A percentile compares a stretch with the other conserved stretches of the same genome.
phyloP scores from a whole-genome alignment of 768 basidiomycete species.

The Amanita muscaria region DNA sequence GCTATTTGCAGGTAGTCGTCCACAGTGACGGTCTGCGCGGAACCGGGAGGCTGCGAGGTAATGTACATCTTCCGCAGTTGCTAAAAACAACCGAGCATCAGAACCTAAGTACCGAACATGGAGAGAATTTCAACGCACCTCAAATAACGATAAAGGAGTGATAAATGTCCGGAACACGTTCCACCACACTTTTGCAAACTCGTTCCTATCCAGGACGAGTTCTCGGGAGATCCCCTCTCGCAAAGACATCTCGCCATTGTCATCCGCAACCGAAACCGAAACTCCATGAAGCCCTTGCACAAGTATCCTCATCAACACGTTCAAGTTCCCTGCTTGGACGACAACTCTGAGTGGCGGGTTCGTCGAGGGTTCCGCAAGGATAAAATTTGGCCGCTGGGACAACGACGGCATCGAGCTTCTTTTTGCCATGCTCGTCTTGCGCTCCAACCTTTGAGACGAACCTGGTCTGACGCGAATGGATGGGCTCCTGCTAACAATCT shows the following conservation, averaged over 20 bases:
- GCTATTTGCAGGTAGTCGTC: constrained; percentile 42
- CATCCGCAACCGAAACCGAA: constrained; percentile 75
- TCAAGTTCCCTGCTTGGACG: constrained; percentile 72
- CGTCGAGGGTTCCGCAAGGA: constrained; percentile 53
- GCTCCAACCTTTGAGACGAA: constrained; percentile 57
- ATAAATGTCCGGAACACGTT: constrained; percentile 75
- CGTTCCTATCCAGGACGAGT: constrained; percentile 59
- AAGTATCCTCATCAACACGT: constrained; percentile 63
- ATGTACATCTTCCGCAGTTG: constrained; percentile 70
- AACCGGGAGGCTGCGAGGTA: constrained; percentile 35
- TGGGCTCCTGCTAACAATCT: constrained; percentile 47
- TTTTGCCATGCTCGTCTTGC: constrained; percentile 68
- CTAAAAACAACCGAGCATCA: constrained; percentile 26
- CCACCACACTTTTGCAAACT: constrained; percentile 80
- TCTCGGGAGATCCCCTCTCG: constrained; percentile 67
- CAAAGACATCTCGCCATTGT: constrained; percentile 79
- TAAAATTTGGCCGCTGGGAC: constrained; percentile 49
- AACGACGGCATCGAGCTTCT: constrained; percentile 76
- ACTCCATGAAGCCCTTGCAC: constrained; percentile 72
- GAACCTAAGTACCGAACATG: background rate
- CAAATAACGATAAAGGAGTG: constrained; percentile 74
- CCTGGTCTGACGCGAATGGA: constrained; percentile 75
- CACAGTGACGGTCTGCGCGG: constrained; percentile 30
- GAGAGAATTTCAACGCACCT: constrained; percentile 38
- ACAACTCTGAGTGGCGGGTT: constrained; percentile 69